Evolutionary conservation across 2,329 filamentous ascomycete genomes (phyloP).

Genomic region (Paracamarosporium sp.): DNA sequence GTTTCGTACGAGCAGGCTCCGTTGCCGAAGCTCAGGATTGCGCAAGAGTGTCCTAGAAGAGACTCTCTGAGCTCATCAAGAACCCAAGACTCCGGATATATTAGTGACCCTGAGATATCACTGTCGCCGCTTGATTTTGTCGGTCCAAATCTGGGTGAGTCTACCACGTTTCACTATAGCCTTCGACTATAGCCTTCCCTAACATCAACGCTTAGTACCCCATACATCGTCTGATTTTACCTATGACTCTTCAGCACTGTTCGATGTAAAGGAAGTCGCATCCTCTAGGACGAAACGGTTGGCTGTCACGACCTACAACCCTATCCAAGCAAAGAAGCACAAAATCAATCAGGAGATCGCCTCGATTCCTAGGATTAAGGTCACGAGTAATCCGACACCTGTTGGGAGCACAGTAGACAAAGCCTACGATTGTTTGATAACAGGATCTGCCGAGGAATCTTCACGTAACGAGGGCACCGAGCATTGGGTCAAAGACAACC

Average conservation of each 20-base stretch:
- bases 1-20: slow-evolving; percentile 9
- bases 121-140: slow-evolving; percentile 32
- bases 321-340: slow-evolving; percentile 14
- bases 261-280: slow-evolving; percentile 10
- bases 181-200: slow-evolving; percentile 7
- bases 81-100: slow-evolving; percentile 41
- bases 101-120: slow-evolving; percentile 33
- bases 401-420: neutral
- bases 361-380: slow-evolving; percentile 4
- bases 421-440: neutral
- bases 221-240: slow-evolving; percentile 9
- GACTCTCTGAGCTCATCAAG: slow-evolving; percentile 35
- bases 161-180: too few species aligned
- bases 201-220: slow-evolving; percentile 7
- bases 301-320: slow-evolving; percentile 2
- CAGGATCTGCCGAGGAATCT: neutral
- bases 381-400: slow-evolving; percentile 12
- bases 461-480: slow-evolving; percentile 28
- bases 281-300: slow-evolving; percentile 3
- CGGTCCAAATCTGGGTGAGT: slow-evolving; percentile 22
- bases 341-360: neutral
- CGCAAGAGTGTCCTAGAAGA: slow-evolving; percentile 23
- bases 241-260: slow-evolving; percentile 11
- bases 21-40: slow-evolving; percentile 26
- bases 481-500: slow-evolving; percentile 33